Evolutionary conservation across 345 rosid species (phyloP).

Genomic region (Lumnitzera littorea): DNA sequence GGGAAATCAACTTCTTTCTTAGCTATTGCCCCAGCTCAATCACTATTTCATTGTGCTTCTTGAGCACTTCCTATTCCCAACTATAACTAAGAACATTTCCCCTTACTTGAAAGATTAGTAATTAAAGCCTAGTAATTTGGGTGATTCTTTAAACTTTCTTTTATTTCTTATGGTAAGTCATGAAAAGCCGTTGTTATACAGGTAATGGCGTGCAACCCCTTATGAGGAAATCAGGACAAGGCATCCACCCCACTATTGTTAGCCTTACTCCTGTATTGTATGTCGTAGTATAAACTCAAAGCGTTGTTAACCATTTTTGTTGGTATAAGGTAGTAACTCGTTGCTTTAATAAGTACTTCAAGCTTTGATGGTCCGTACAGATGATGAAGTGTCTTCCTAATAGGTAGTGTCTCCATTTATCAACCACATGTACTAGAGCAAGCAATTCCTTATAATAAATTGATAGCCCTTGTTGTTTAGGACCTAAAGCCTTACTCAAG

Average conservation of each 20-base stretch:
- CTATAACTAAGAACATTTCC: too few species aligned
- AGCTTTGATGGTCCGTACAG: conserved; percentile 3
- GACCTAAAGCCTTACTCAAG: not conserved
- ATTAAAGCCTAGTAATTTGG: too few species aligned
- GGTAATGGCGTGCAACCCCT: too few species aligned
- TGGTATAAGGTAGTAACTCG: not conserved
- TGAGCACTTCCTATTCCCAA: too few species aligned
- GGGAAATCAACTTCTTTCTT: not conserved
- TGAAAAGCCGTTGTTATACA: too few species aligned
- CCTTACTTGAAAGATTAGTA: too few species aligned
- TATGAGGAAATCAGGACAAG: too few species aligned
- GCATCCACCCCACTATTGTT: not conserved
- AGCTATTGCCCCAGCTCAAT: not conserved
- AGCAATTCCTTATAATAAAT: conserved; percentile 1
- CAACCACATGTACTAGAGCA: not conserved
- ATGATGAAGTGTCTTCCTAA: conserved; percentile 1
- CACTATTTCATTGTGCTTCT: too few species aligned
- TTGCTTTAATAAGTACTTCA: not conserved
- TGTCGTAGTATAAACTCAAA: not conserved
- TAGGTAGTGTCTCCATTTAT: not conserved
- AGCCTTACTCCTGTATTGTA: not conserved
- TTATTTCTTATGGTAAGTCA: not conserved
- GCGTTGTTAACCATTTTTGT: not conserved
- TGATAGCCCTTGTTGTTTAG: not conserved
- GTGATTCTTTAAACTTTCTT: not conserved